Base-by-base conservation (phyloP, 306 rosid species). In the Prunus kanzakura region DNA sequence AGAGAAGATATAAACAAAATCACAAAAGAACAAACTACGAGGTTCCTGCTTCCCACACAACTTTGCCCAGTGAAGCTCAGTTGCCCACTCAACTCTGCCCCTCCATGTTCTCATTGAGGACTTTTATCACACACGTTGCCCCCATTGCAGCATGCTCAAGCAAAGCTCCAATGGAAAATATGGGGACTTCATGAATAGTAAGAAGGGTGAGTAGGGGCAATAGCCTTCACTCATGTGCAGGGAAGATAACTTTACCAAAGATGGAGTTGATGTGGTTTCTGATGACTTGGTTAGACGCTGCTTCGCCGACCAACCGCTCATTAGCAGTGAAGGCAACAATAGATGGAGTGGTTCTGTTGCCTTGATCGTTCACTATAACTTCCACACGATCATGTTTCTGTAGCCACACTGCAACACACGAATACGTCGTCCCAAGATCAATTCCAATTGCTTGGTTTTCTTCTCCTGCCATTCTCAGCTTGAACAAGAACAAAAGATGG, bases 321-420 rank as follows among this genome's bases (percentile, higher is more conserved):
- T 29, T n/a, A n/a, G 32, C 64, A 11, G 75, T 54, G 75, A 71
- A 71, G 16, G 75, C 75, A 71, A 71, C 75, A 52, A 18, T 52
- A 51, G 75, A 71, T 71, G 75, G 64, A 29, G 75, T 71, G 2
- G 75, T 71, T 11, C 64, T 11, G 25, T 71, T 71, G 1, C 64
- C 75, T 12, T 30, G 75, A 54, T 71, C 64, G 2, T 71, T 52
- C 29, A 54, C 75, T 19, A 71, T 71, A 19, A 71, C 35, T 71
- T 71, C 75, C 1, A 54, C 64, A 30, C 12, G 51, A 20, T 54
- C 75, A 7, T 32, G 56, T n/a, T 55, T 25, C 56, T 22, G 64
- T 32, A 19, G 64, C 75, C 75, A 71, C 15, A 71, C 75, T 54
- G 75, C 75, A 11, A 71, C 64, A 12, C 64, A 71, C 5, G 64